phyloP scores from a whole-genome alignment of 129 eudicot species.

The Apium graveolens region DNA sequence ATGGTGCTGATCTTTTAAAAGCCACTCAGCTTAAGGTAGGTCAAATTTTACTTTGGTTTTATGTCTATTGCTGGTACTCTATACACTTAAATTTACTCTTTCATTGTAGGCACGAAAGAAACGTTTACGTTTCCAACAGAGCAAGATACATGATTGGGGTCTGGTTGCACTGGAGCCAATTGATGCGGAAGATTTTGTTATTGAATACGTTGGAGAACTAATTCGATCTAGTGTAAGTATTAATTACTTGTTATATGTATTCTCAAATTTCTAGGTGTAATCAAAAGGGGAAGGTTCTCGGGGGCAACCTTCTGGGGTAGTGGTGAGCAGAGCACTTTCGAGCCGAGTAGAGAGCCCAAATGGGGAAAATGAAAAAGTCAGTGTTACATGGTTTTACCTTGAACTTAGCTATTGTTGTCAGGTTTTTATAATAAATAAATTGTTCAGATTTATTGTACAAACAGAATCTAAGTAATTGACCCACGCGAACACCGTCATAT shows the following conservation, averaged over 20 bases:
- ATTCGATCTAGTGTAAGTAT: conserved; percentile 78
- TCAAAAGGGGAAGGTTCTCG: not conserved
- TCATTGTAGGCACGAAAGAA: conserved; percentile 84
- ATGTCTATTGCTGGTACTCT: not conserved
- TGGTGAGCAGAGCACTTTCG: not conserved
- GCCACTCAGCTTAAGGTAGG: conserved; percentile 82
- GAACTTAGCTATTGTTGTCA: not conserved
- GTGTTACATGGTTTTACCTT: not conserved
- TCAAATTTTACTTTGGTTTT: not conserved
- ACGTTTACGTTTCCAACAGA: conserved; percentile 81
- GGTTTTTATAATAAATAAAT: not conserved
- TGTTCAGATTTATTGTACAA: not conserved
- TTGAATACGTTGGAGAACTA: conserved; percentile 96
- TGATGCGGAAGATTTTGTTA: conserved; percentile 96
- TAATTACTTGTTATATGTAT: not conserved
- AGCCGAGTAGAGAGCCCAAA: no score
- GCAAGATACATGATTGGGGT: conserved; percentile 99
- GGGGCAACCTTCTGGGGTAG: not conserved
- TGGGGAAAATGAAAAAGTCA: not conserved
- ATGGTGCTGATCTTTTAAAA: conserved; percentile 92
- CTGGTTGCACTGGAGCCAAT: conserved; percentile 91
- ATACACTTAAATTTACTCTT: not conserved
- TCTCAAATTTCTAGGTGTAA: not conserved
- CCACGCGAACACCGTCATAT: not conserved
- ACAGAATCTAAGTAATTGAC: not conserved